Evolutionary conservation across 768 basidiomycete genomes (phyloP).

Genomic region (Termitomyces sp.): DNA sequence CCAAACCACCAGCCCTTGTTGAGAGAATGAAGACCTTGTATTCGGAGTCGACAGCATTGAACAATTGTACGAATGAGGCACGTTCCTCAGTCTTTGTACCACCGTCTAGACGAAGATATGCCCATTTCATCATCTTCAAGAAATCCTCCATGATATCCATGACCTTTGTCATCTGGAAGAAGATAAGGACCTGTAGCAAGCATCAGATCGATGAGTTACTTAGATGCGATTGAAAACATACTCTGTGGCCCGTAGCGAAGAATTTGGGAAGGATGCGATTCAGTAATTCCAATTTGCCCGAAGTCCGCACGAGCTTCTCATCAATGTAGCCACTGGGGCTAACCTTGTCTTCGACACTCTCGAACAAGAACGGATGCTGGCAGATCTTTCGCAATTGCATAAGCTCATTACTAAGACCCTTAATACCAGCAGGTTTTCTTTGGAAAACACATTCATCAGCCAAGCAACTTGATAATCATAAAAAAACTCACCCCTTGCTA

Average conservation of each 20-base stretch:
- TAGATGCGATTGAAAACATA: conserved; percentile 27
- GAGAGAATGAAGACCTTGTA: conserved; percentile 92
- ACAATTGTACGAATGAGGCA: conserved; percentile 77
- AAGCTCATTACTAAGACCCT: conserved; percentile 89
- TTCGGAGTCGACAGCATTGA: conserved; percentile 88
- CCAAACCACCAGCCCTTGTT: conserved; percentile 90
- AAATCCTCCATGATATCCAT: conserved; percentile 99
- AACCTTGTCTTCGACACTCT: conserved; percentile 92
- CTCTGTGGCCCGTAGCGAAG: conserved; percentile 87
- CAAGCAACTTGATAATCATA: neutral
- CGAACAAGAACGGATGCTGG: conserved; percentile 96
- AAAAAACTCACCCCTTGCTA: conserved; percentile 58
- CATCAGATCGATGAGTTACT: conserved; percentile 2
- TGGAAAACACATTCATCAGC: conserved; percentile 3
- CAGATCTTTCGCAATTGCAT: conserved; percentile 99
- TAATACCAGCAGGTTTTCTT: conserved; percentile 76
- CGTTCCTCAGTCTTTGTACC: conserved; percentile 96
- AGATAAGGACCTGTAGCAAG: conserved; percentile 77
- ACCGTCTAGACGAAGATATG: conserved; percentile 92
- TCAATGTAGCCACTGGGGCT: conserved; percentile 80
- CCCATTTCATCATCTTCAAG: conserved; percentile 80
- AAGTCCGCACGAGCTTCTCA: conserved; percentile 78
- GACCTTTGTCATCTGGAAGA: conserved; percentile 99
- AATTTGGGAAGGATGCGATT: conserved; percentile 93
- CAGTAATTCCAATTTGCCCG: conserved; percentile 93